Evolutionary conservation across 1,284 basidiomycete genomes (phyloP), one percentile per base, ranked within the genome.

Genomic region (Papiliotrema nemorosa): DNA sequence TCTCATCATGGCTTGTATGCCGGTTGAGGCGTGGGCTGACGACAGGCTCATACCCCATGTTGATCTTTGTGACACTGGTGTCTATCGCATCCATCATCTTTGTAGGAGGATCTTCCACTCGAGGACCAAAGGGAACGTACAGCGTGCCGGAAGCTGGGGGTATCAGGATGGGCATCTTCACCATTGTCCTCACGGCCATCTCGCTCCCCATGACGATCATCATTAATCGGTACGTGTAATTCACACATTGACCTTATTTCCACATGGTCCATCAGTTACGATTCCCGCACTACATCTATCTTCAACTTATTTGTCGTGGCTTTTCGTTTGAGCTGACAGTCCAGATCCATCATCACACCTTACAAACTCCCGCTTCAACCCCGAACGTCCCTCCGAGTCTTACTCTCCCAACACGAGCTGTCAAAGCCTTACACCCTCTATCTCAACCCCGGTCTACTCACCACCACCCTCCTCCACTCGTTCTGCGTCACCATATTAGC

Each of bases 351-450:
- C 62, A 90, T 88, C 24, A 93, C 90, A 0, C 89, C 90, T 0
- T 84, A 88, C 74, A 84, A 81, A 60, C 78, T 93, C 21, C 82
- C 87, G 1, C 79, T 85, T 63, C 76, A 80, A 37, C 78, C 81
- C 1, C 67, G 80, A 39, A 78, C 81, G 58, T 83, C 87, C 13
- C 75, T 91, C 16, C 83, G 84, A 27, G 76, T 86, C 50, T 78
- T 93, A 20, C 78, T 93, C 47, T 90, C 90, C 3, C 84, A 87
- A 4, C 88, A 87, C 16, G 90, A 93, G 71, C 83, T 85, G 39
- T 80, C 82, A 34, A 80, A 80, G 22, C 90, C 89, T 3, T 88
- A 86, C 84, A 79, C 84, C 26, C 74, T 93, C 34, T 93, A 90
- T 72, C 67, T 87, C 44, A 90, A 89, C 0, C 90, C 90, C 0